phyloP scores from a whole-genome alignment of 306 rosid species.

The Abrus pulchellus region DNA sequence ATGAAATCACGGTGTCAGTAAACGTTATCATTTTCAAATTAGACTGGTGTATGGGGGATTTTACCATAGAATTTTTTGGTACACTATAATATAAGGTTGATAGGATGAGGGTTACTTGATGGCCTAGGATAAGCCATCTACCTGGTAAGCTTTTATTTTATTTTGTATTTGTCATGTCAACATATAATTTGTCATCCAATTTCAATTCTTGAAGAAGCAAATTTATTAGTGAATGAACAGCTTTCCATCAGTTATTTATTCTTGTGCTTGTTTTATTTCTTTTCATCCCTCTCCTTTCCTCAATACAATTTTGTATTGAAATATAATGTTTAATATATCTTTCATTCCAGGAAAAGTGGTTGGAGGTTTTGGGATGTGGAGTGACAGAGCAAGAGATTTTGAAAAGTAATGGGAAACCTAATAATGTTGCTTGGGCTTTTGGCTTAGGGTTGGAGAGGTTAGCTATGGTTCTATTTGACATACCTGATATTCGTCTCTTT shows the following conservation, averaged over 20 bases:
- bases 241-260: constrained; percentile 18
- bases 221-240: constrained; percentile 15
- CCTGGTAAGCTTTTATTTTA: constrained; percentile 16
- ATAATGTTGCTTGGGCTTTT: constrained; percentile 98
- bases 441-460: constrained; percentile 97
- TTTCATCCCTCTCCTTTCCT: constrained; percentile 11
- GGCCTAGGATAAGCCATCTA: background rate
- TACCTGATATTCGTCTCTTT: constrained; percentile 95
- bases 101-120: constrained; percentile 8
- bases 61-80: constrained; percentile 15
- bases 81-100: background rate
- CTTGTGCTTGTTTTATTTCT: constrained; percentile 12
- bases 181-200: background rate
- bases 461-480: constrained; percentile 98
- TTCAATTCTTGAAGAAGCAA: constrained; percentile 26
- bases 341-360: constrained; percentile 80
- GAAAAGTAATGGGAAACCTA: constrained; percentile 72
- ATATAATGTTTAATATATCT: constrained; percentile 34
- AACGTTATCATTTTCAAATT: constrained; percentile 27
- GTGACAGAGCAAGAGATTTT: constrained; percentile 97
- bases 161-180: constrained; percentile 20
- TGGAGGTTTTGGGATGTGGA: constrained; percentile 98
- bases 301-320: constrained; percentile 5
- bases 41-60: background rate
- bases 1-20: constrained; percentile 19